A percentile compares a stretch with the other conserved stretches of the same genome.
Evolutionary conservation across 1,284 basidiomycete species (phyloP).

Genomic region (Xerocomus amazonicus): DNA sequence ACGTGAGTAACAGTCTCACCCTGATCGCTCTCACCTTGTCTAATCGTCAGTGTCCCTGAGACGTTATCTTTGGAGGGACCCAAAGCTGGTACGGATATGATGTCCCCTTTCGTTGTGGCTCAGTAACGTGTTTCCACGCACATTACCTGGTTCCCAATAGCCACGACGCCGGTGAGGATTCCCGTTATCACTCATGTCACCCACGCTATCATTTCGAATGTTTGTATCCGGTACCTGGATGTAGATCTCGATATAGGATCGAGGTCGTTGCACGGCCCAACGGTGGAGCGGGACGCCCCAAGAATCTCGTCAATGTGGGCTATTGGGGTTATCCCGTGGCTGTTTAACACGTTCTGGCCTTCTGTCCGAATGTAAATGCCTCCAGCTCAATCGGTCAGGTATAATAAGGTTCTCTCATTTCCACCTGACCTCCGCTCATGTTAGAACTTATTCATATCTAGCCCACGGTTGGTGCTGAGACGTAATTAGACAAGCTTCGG

Average conservation of each 20-base stretch:
- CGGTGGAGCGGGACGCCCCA: slow-evolving; percentile 56
- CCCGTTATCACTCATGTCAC: slow-evolving; percentile 53
- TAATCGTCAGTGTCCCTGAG: slow-evolving; percentile 12
- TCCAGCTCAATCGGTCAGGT: slow-evolving; percentile 8
- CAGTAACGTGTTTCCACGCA: slow-evolving; percentile 8
- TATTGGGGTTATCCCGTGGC: slow-evolving; percentile 13
- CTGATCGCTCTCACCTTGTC: slow-evolving; percentile 20
- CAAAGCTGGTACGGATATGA: slow-evolving; percentile 27
- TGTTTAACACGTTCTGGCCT: slow-evolving; percentile 6
- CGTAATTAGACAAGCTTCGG: slow-evolving; percentile 22
- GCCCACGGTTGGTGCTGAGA: slow-evolving; percentile 16
- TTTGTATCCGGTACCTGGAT: slow-evolving; percentile 57
- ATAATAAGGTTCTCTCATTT: slow-evolving; percentile 16
- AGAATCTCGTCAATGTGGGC: slow-evolving; percentile 33
- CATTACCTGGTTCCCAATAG: slow-evolving; percentile 13
- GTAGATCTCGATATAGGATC: slow-evolving; percentile 53
- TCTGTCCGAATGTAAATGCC: slow-evolving; percentile 8
- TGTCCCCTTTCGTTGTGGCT: slow-evolving; percentile 57
- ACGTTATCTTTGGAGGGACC: slow-evolving; percentile 15
- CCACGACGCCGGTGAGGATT: slow-evolving; percentile 42
- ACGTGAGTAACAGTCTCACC: slow-evolving; percentile 12
- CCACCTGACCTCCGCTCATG: slow-evolving; percentile 22
- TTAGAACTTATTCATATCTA: slow-evolving; percentile 3
- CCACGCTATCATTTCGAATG: slow-evolving; percentile 57
- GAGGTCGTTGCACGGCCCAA: slow-evolving; percentile 53